Evolutionary conservation across 2,329 filamentous ascomycete species (phyloP).

Genomic region (Sarocladium oryzae): DNA sequence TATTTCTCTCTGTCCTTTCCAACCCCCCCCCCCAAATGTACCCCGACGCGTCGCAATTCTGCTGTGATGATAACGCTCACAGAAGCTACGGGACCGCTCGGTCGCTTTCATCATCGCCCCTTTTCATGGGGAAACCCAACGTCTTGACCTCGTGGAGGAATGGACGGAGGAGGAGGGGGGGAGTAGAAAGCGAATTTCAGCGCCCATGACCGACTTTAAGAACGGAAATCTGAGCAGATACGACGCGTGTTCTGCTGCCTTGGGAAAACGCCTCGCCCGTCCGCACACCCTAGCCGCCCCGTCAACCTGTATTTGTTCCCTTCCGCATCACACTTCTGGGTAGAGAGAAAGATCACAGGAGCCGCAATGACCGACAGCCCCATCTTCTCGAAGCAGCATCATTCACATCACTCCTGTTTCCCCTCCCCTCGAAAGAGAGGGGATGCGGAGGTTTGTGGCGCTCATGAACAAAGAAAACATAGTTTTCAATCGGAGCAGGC

Average conservation of each 20-base stretch:
- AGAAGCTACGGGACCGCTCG: constrained; percentile 4
- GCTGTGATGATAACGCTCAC: constrained; percentile 9
- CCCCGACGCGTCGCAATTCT: too few species aligned
- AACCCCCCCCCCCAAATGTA: too few species aligned
- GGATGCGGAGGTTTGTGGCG: too few species aligned
- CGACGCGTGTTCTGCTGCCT: neutral
- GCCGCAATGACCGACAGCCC: constrained; percentile 31
- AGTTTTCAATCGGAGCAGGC: constrained; percentile 51
- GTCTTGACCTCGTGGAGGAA: neutral
- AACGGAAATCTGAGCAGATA: constrained; percentile 11
- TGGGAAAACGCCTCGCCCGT: neutral
- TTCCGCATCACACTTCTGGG: neutral
- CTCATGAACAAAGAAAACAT: constrained; percentile 29
- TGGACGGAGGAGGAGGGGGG: too few species aligned
- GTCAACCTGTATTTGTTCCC: neutral
- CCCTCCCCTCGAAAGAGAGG: too few species aligned
- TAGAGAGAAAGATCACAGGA: constrained; percentile 11
- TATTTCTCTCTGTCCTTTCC: too few species aligned
- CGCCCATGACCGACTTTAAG: constrained; percentile 9
- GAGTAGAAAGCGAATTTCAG: too few species aligned
- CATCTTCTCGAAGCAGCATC: constrained; percentile 14
- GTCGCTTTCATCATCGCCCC: neutral
- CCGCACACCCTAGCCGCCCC: neutral
- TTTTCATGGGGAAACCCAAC: too few species aligned
- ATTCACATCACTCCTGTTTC: neutral